Conservation (phyloP, 2,329 filamentous ascomycete species). For the Amauroascus verrucosus region DNA sequence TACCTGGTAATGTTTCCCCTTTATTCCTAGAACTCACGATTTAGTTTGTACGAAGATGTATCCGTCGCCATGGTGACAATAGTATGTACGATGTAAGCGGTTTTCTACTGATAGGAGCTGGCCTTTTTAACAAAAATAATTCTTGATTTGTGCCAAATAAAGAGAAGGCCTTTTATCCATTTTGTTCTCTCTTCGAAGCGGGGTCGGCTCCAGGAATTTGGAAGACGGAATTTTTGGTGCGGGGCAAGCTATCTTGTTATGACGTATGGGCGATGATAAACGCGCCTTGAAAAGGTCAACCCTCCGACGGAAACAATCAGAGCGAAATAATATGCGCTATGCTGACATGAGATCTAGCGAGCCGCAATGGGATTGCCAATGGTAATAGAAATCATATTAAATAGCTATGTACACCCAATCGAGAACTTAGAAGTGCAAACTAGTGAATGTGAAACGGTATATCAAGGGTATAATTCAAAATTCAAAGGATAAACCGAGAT, state of each 20-base stretch:
- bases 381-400: neutral
- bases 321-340: too few relatives aligned
- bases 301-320: too few relatives aligned
- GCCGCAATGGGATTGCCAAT: neutral
- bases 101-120: neutral
- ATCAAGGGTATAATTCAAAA: slow-evolving; percentile 2
- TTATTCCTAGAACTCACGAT: slow-evolving; percentile 43
- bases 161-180: neutral
- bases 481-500: neutral
- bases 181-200: neutral
- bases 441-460: neutral
- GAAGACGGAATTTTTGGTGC: neutral
- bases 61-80: slow-evolving; percentile 41
- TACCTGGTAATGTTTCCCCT: neutral
- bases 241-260: neutral
- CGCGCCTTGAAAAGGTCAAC: neutral
- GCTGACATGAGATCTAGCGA: neutral
- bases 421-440: neutral
- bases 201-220: neutral
- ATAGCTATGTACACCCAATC: neutral
- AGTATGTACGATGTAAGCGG: neutral
- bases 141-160: neutral
- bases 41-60: slow-evolving; percentile 54
- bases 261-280: slow-evolving; percentile 1
- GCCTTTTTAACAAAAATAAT: neutral